These are phyloP conservation scores for Starmerella stigmatis DNA, from an alignment of 805 yeast genomes.

Conservation along the genomic window DNA sequence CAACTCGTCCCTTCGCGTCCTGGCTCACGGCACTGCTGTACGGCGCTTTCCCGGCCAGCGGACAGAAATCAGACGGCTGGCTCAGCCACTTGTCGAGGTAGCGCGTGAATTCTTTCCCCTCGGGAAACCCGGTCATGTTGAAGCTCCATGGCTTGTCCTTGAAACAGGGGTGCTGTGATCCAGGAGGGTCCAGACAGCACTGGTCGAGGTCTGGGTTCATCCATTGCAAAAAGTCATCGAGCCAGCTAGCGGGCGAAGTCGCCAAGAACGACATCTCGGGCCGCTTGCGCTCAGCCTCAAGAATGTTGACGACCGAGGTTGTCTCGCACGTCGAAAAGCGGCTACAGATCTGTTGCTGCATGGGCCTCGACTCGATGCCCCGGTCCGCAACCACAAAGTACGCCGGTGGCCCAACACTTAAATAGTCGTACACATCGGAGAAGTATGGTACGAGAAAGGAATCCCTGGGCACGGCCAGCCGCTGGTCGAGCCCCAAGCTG, in stretches of 20 bases:
- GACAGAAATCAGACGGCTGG: slow-evolving; percentile 75
- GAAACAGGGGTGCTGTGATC: slow-evolving; percentile 37
- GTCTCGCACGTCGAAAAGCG: slow-evolving; percentile 75
- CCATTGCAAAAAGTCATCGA: slow-evolving; percentile 82
- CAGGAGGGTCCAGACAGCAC: slow-evolving; percentile 54
- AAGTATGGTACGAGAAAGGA: slow-evolving; percentile 78
- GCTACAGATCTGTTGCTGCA: slow-evolving; percentile 75
- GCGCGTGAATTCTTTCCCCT: slow-evolving; percentile 56
- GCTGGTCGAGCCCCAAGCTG: slow-evolving; percentile 75
- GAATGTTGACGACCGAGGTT: slow-evolving; percentile 63
- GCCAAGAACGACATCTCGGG: slow-evolving; percentile 52
- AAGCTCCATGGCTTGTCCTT: slow-evolving; percentile 50
- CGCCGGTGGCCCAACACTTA: slow-evolving; percentile 85
- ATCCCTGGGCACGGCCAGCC: slow-evolving; percentile 72
- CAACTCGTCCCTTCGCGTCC: slow-evolving; percentile 30
- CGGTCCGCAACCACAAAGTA: slow-evolving; percentile 68
- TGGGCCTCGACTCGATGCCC: slow-evolving; percentile 48
- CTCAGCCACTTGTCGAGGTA: slow-evolving; percentile 74
- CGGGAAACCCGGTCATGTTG: slow-evolving; percentile 70
- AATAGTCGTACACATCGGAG: slow-evolving; percentile 56
- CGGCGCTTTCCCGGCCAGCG: slow-evolving; percentile 92
- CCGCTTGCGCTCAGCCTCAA: slow-evolving; percentile 76
- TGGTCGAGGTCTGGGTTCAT: slow-evolving; percentile 75
- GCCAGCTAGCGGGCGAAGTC: slow-evolving; percentile 85
- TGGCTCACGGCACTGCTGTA: slow-evolving; percentile 43